These are phyloP conservation scores for Rubus idaeus DNA, from an alignment of 306 rosid species.

Conservation along the genomic window DNA sequence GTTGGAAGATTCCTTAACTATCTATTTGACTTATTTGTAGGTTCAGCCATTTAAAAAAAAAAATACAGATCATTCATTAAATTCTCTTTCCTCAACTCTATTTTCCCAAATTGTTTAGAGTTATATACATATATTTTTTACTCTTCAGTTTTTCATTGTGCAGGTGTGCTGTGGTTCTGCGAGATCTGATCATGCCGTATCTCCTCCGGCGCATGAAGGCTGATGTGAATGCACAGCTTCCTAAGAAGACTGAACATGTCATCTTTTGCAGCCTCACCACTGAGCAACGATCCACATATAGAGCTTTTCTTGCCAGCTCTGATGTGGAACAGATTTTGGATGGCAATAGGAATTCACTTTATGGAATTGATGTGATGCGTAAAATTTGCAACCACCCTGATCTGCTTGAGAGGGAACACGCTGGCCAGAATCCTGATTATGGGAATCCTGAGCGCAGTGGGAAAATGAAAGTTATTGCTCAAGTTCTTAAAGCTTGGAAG, in stretches of 20 bases:
- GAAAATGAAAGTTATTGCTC: conserved; percentile 90
- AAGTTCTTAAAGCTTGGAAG: conserved; percentile 95
- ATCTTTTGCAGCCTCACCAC: conserved; percentile 88
- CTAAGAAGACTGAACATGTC: conserved; percentile 98
- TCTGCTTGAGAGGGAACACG: conserved; percentile 95
- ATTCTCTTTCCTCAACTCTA: not conserved
- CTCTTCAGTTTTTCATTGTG: conserved; percentile 23
- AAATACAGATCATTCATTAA: not conserved
- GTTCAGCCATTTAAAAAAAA: not conserved
- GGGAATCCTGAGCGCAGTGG: conserved; percentile 97
- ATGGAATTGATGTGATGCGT: conserved; percentile 94
- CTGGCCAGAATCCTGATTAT: conserved; percentile 72
- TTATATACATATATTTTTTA: conserved; percentile 14
- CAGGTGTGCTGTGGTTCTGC: conserved; percentile 97
- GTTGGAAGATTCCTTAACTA: not conserved
- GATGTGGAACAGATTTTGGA: conserved; percentile 93
- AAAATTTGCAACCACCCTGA: conserved; percentile 99
- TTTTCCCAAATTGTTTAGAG: not conserved
- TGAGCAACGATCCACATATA: conserved; percentile 83
- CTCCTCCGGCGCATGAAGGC: conserved; percentile 98
- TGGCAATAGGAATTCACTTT: conserved; percentile 81
- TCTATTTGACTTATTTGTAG: not conserved
- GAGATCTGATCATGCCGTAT: conserved; percentile 96
- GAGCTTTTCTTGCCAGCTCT: conserved; percentile 98
- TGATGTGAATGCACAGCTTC: conserved; percentile 88